Evolutionary conservation across 2,329 filamentous ascomycete genomes (phyloP).

Genomic region (Ophiocordyceps camponoti-saundersi): DNA sequence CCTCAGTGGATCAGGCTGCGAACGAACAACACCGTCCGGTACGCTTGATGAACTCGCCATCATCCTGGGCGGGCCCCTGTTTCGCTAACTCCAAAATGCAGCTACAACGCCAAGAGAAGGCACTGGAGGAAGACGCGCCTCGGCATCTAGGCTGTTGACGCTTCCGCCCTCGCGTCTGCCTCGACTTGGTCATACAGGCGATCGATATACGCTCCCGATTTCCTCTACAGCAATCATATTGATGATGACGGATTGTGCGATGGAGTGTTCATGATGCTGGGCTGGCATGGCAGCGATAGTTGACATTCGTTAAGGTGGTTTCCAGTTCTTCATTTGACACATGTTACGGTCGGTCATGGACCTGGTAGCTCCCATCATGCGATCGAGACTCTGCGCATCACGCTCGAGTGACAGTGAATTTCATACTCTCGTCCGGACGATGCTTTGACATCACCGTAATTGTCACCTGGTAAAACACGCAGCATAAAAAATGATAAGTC

Average conservation of each 20-base stretch:
- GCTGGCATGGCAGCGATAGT: background rate
- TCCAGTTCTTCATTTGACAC: slow-evolving; percentile 14
- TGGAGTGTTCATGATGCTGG: background rate
- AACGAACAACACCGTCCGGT: slow-evolving; percentile 99
- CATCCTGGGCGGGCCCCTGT: background rate
- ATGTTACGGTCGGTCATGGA: slow-evolving; percentile 29
- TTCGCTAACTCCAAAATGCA: slow-evolving; percentile 23
- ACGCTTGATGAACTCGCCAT: slow-evolving; percentile 25
- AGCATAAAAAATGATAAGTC: background rate
- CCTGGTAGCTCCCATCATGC: slow-evolving; percentile 1
- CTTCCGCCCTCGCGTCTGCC: slow-evolving; percentile 11
- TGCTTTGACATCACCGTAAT: no score
- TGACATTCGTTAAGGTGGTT: background rate
- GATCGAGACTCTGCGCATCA: background rate
- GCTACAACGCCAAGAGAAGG: slow-evolving; percentile 99
- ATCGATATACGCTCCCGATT: background rate
- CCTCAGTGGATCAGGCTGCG: slow-evolving; percentile 99
- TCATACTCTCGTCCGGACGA: no score
- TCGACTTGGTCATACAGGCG: slow-evolving; percentile 8
- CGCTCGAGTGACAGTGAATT: background rate
- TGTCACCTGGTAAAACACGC: background rate
- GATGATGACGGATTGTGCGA: background rate
- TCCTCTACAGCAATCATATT: background rate
- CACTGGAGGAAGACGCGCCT: slow-evolving; percentile 99
- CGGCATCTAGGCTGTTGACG: slow-evolving; percentile 67